Evolutionary conservation across 441 rosid species (phyloP).

Genomic region (Rhodomyrtus psidioides): DNA sequence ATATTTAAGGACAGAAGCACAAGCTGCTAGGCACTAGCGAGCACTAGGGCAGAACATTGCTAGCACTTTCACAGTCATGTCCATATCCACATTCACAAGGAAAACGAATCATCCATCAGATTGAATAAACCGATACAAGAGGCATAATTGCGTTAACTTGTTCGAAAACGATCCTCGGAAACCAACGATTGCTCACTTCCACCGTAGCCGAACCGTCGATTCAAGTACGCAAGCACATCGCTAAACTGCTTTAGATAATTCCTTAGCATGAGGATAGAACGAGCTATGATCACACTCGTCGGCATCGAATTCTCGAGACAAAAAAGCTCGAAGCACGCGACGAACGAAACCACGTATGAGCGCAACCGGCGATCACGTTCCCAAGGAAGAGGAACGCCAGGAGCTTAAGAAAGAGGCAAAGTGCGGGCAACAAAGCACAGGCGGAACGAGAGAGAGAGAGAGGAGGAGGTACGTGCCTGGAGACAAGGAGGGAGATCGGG

Average conservation of each 20-base stretch:
- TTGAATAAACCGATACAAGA: background rate
- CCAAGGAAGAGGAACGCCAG: background rate
- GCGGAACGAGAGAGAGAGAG: background rate
- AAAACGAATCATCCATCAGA: background rate
- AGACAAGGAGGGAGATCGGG: conserved; percentile 97
- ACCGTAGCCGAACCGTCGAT: background rate
- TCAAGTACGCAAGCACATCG: background rate
- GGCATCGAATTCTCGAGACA: background rate
- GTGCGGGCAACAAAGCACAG: background rate
- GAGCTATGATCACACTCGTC: background rate
- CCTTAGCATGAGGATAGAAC: background rate
- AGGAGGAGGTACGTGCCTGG: conserved; percentile 35
- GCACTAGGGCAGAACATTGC: background rate
- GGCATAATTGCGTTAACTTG: background rate
- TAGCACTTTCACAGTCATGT: background rate
- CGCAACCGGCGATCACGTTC: background rate
- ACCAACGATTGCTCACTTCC: background rate
- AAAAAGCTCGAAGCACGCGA: background rate
- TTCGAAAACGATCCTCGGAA: background rate
- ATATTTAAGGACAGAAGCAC: background rate
- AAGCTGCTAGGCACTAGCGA: background rate
- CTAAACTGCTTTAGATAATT: background rate
- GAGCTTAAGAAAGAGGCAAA: background rate
- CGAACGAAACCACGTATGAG: no score
- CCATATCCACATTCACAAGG: background rate